Base-by-base conservation (phyloP, 805 yeast genomes). In the Yarrowia deformans region DNA sequence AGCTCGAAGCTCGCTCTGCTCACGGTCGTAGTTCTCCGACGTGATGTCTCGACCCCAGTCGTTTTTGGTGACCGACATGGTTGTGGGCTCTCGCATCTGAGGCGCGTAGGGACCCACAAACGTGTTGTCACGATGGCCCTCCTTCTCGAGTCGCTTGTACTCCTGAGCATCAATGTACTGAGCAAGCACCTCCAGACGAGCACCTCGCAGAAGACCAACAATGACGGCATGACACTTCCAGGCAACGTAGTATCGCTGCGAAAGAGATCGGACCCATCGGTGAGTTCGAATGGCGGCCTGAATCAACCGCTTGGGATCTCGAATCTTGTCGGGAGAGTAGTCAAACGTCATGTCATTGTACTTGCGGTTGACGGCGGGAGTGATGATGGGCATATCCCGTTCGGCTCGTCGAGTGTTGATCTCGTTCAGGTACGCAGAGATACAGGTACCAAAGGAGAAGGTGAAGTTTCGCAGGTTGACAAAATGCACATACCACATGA, bases 151-250 rank as follows among this genome's bases (percentile, higher is more conserved):
- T 14, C 66, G 66, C 66, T 60, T 60, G 46, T 60, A 60, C 66
- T 60, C 66, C 42, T 60, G 66, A n/a, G 66, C 66, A 9, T 60
- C 66, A 48, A 63, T 63, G 56, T 63, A 39, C 56, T 63, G 68
- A 12, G 68, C 68, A 5, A 63, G 46, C 10, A 63, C 68, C 50
- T 63, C 68, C 45, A 63, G 68, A 18, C 68, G 68, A 37, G 68
- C 68, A 8, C 68, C 68, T 63, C 68, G 68, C 16, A 63, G 29
- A 8, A 63, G 68, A 48, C 68, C 68, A 2, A 63, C 68, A 63
- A 63, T 40, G 40, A 63, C 68, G 4, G 68, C 68, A 48, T 63
- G 68, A n/a, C 68, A 49, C 56, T 63, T 63, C 68, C 68, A 63
- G 29, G 68, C 68, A 19, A 63, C 68, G 19, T 63, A 63, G 46